Evolutionary conservation across 495 filamentous ascomycete genomes (phyloP).

Genomic region (Penicillium lagena): DNA sequence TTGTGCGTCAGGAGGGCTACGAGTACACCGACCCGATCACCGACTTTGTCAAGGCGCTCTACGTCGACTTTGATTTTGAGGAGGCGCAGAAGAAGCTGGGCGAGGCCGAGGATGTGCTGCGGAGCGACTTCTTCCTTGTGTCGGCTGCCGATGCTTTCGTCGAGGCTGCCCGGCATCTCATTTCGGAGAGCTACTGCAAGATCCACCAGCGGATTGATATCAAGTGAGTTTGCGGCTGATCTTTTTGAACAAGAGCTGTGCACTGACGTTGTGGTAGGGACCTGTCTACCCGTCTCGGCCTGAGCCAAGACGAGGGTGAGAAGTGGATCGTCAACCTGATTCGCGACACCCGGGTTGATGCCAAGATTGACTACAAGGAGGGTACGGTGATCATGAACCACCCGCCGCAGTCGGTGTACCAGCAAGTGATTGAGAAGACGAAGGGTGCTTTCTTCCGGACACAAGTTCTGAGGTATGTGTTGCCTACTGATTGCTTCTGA

Average conservation of each 20-base stretch:
- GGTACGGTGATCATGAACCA: slow-evolving; percentile 99
- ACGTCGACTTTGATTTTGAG: slow-evolving; percentile 97
- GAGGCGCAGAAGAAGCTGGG: slow-evolving; percentile 89
- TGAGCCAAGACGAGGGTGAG: slow-evolving; percentile 91
- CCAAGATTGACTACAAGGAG: slow-evolving; percentile 98
- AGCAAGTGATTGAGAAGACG: slow-evolving; percentile 96
- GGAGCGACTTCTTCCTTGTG: slow-evolving; percentile 92
- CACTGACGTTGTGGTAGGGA: slow-evolving; percentile 47
- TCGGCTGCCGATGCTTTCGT: slow-evolving; percentile 83
- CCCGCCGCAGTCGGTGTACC: slow-evolving; percentile 94
- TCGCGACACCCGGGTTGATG: slow-evolving; percentile 91
- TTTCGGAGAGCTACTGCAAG: slow-evolving; percentile 99
- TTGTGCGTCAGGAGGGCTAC: slow-evolving; percentile 93
- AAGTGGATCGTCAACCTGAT: slow-evolving; percentile 99
- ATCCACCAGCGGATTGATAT: slow-evolving; percentile 98
- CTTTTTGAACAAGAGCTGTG: background rate
- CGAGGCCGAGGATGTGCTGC: slow-evolving; percentile 86
- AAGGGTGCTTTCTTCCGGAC: slow-evolving; percentile 92
- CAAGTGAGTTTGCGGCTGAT: slow-evolving; percentile 46
- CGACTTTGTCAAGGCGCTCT: slow-evolving; percentile 91
- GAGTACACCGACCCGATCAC: slow-evolving; percentile 96
- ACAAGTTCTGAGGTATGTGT: slow-evolving; percentile 57
- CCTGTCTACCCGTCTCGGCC: slow-evolving; percentile 78
- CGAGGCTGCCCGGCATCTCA: slow-evolving; percentile 88
- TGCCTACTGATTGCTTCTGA: background rate